A percentile compares a stretch with the other conserved stretches of the same genome.
Evolutionary conservation across 495 filamentous ascomycete species (phyloP).

Genomic region (Neurospora pannonica): DNA sequence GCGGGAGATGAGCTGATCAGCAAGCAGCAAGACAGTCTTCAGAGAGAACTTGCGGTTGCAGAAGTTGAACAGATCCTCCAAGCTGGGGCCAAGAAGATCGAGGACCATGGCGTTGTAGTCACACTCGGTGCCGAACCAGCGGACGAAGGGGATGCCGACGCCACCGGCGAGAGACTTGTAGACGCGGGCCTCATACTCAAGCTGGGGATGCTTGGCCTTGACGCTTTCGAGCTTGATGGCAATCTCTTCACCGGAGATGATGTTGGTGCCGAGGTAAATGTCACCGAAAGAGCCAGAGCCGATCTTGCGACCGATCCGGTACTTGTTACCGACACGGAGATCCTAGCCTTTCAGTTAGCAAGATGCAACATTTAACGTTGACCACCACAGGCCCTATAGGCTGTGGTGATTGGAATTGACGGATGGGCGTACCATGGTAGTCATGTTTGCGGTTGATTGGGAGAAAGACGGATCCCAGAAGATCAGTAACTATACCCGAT

Average conservation of each 20-base stretch:
- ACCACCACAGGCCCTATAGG: no score
- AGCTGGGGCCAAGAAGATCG: slow-evolving; percentile 89
- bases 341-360: slow-evolving; percentile 48
- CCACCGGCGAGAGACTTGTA: slow-evolving; percentile 99
- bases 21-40: slow-evolving; percentile 97
- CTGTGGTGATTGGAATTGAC: neutral
- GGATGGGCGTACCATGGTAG: slow-evolving; percentile 38
- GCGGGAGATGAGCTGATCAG: slow-evolving; percentile 97
- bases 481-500: neutral
- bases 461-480: neutral
- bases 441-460: slow-evolving; percentile 27
- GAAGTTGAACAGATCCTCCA: slow-evolving; percentile 99
- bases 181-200: slow-evolving; percentile 98
- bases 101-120: slow-evolving; percentile 99
- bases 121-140: slow-evolving; percentile 99
- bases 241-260: slow-evolving; percentile 99
- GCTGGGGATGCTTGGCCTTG: slow-evolving; percentile 98
- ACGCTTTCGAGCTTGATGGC: slow-evolving; percentile 99
- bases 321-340: slow-evolving; percentile 99
- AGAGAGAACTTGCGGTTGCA: slow-evolving; percentile 99
- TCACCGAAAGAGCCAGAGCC: slow-evolving; percentile 98
- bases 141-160: slow-evolving; percentile 97
- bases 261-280: slow-evolving; percentile 99
- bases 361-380: neutral
- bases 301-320: slow-evolving; percentile 99